Base-by-base conservation (phyloP, 768 basidiomycete genomes). In the Lactarius hengduanensis region DNA sequence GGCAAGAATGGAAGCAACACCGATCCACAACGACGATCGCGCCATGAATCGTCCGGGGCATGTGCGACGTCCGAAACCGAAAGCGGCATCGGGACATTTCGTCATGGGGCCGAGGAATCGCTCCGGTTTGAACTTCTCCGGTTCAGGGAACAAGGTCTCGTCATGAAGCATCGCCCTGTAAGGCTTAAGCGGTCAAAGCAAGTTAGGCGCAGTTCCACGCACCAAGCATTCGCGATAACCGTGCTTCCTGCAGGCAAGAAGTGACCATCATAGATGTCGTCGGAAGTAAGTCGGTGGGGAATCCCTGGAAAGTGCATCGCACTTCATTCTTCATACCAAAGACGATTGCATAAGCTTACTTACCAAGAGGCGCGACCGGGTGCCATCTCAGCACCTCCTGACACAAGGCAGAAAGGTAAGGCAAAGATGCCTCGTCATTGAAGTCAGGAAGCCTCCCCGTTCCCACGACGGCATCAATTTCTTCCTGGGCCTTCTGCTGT, bases 91-190 rank as follows among this genome's bases (percentile, higher is more conserved):
- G 34, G 62, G 62, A 41, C 36, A 63, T 41, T 28, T 62, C 53
- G 53, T 40, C 1, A 18, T 26, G 50, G 61, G 61, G 54, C 28
- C 61, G 10, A 62, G 62, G 63, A 75, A 79, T 20, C 79, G 78
- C 32, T 79, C 78, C 4, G 80, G 81, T 30, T 76, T 77, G 68
- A 80, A 80, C 16, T 43, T 50, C 15, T 76, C 71, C 18, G 80
- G 78, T 20, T 80, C 70, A 4, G 78, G 77, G 62, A 76, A 80
- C 38, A 71, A 64, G 18, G 59, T 59, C 9, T 72, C 71, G 61
- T 79, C 76, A 18, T 72, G 76, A 18, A 75, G 69, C 59, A 79
- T 77, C 18, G 74, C 73, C 79, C 58, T 59, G 16, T 47, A 34
- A 20, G n/a, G 50, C 28, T 30, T 55, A 45, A 57, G 22, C 9